Evolutionary conservation across 2,329 filamentous ascomycete species (phyloP).

Genomic region (Xylariales sp.): DNA sequence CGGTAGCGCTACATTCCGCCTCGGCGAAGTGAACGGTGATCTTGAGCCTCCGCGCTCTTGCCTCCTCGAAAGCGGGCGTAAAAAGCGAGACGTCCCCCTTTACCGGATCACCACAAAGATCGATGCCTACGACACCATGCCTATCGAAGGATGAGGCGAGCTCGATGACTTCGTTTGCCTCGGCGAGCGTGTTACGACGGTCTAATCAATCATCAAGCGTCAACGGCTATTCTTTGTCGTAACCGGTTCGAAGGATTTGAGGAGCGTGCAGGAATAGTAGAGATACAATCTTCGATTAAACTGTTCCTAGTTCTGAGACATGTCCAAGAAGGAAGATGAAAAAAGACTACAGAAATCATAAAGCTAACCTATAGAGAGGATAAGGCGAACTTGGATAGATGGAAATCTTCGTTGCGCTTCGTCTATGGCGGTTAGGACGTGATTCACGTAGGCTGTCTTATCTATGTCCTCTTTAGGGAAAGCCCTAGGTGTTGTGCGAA

Average conservation of each 20-base stretch:
- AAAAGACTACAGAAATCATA: neutral
- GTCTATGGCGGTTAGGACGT: slow-evolving; percentile 73
- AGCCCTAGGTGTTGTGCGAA: slow-evolving; percentile 81
- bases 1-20: slow-evolving; percentile 65
- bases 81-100: slow-evolving; percentile 71
- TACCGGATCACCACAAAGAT: slow-evolving; percentile 81
- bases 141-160: slow-evolving; percentile 68
- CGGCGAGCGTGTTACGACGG: slow-evolving; percentile 67
- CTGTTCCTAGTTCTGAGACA: neutral
- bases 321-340: neutral
- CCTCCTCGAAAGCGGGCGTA: slow-evolving; percentile 67
- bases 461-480: slow-evolving; percentile 65
- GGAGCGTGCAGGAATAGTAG: neutral
- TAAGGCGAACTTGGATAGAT: slow-evolving; percentile 70
- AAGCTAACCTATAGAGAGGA: slow-evolving; percentile 65
- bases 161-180: slow-evolving; percentile 72
- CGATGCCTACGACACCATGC: slow-evolving; percentile 75
- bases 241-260: neutral
- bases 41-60: slow-evolving; percentile 65
- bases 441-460: slow-evolving; percentile 72
- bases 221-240: neutral
- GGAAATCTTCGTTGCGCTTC: slow-evolving; percentile 45
- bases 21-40: slow-evolving; percentile 86
- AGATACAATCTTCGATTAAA: neutral
- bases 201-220: slow-evolving; percentile 63